Evolutionary conservation across 139 green algal genomes (phyloP).

Genomic region (Volvox reticuliferus): DNA sequence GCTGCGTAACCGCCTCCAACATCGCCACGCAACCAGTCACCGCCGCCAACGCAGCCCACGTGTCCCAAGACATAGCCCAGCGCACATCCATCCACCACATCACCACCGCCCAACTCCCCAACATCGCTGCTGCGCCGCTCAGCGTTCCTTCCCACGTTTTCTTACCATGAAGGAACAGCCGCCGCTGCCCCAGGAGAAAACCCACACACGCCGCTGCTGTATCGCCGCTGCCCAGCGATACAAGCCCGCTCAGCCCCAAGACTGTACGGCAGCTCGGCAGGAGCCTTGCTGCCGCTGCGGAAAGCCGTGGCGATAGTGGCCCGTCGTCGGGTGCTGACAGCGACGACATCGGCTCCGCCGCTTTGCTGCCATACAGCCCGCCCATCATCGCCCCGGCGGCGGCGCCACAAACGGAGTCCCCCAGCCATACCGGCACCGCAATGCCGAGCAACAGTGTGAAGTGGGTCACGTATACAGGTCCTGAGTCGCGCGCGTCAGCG

Average conservation of each 20-base stretch:
- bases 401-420: constrained; percentile 36
- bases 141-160: constrained; percentile 87
- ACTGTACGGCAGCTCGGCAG: constrained; percentile 24
- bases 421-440: constrained; percentile 76
- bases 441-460: constrained; percentile 86
- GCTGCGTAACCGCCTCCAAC: constrained; percentile 81
- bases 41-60: constrained; percentile 1
- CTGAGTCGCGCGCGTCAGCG: constrained; percentile 76
- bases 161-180: constrained; percentile 54
- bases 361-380: constrained; percentile 18
- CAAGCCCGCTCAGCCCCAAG: constrained; percentile 69
- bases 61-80: not conserved
- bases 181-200: constrained; percentile 51
- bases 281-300: constrained; percentile 9
- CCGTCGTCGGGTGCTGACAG: not conserved
- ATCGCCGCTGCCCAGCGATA: constrained; percentile 76
- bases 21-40: constrained; percentile 69
- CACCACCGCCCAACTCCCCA: constrained; percentile 62
- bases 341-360: constrained; percentile 7
- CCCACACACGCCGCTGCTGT: constrained; percentile 72
- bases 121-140: constrained; percentile 60
- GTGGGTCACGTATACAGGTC: constrained; percentile 79
- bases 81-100: constrained; percentile 38
- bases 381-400: constrained; percentile 40
- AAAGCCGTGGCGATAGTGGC: not conserved